A percentile compares a stretch with the other conserved stretches of the same genome.
phyloP scores from a whole-genome alignment of 2,329 filamentous ascomycete genomes.

The Graphilbum fragrans region DNA sequence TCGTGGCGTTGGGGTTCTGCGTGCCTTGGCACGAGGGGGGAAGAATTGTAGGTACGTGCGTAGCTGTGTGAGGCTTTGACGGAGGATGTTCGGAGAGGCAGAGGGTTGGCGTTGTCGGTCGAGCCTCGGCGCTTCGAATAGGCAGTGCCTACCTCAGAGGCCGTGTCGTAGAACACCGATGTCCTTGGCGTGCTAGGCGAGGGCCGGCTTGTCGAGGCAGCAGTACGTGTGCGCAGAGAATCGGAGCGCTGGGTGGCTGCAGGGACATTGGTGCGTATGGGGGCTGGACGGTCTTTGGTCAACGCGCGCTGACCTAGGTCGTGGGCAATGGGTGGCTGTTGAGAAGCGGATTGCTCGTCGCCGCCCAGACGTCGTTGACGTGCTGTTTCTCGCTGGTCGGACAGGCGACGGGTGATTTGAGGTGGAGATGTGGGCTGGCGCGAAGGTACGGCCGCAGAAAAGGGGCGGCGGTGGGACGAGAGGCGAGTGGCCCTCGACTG shows the following conservation, averaged over 20 bases:
- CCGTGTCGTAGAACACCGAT: conserved; percentile 32
- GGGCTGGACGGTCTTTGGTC: conserved; percentile 28
- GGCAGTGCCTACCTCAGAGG: conserved; percentile 15
- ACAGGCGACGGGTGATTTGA: conserved; percentile 37
- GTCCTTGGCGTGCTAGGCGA: conserved; percentile 38
- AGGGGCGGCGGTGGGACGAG: conserved; percentile 35
- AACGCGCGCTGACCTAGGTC: conserved; percentile 30
- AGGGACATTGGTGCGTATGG: conserved; percentile 11
- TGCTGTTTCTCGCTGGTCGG: conserved; percentile 41
- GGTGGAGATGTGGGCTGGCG: conserved; percentile 38
- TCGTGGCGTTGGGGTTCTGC: conserved; percentile 24
- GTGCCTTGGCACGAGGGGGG: conserved; percentile 40
- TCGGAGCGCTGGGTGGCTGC: conserved; percentile 2
- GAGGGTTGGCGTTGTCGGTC: conserved; percentile 29
- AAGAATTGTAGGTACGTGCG: conserved; percentile 42
- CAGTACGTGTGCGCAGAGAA: conserved; percentile 4
- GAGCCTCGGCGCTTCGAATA: conserved; percentile 28
- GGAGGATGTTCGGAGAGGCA: conserved; percentile 28
- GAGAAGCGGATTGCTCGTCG: conserved; percentile 22
- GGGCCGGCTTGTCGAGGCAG: conserved; percentile 13
- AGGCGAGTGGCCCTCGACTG: conserved; percentile 36
- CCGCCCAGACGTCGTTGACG: conserved; percentile 26
- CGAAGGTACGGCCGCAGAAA: conserved; percentile 37
- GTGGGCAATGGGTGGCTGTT: conserved; percentile 19
- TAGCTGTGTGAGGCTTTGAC: conserved; percentile 30